These are phyloP conservation scores for Oryza coarctata DNA, from an alignment of 176 grass and related monocot genomes.

Conservation along the genomic window DNA sequence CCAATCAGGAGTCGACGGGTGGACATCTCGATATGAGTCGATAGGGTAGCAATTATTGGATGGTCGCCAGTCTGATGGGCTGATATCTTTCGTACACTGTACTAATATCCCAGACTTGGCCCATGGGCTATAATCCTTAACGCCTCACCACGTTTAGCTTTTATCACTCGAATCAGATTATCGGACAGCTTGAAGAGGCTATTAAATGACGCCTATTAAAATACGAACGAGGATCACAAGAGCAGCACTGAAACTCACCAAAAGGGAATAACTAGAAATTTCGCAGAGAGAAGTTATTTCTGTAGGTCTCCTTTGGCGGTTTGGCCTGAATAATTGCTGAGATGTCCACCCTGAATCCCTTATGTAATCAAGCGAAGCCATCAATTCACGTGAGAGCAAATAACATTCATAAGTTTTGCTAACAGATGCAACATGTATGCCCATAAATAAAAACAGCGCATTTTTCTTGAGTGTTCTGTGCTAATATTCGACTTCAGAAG, in stretches of 20 bases:
- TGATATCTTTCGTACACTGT: neutral
- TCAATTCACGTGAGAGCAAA: neutral
- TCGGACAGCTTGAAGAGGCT: too few relatives aligned
- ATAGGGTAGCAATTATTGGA: constrained; percentile 17
- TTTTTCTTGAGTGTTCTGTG: neutral
- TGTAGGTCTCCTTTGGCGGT: neutral
- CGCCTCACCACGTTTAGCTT: too few relatives aligned
- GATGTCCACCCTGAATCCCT: neutral
- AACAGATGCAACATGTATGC: neutral
- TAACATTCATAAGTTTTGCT: neutral
- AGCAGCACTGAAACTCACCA: neutral
- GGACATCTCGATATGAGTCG: neutral
- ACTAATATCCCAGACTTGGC: neutral
- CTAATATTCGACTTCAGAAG: neutral
- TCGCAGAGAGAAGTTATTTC: neutral
- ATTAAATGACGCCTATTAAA: too few relatives aligned
- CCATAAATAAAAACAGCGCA: neutral
- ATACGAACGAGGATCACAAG: neutral
- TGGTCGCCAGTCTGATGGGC: neutral
- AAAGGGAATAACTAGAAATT: neutral
- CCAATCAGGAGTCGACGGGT: neutral
- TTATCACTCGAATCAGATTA: too few relatives aligned
- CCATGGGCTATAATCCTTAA: neutral
- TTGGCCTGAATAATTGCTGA: neutral
- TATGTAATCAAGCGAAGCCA: neutral